Evolutionary conservation across 129 eudicot species (phyloP).

Genomic region (Tanacetum coccineum): DNA sequence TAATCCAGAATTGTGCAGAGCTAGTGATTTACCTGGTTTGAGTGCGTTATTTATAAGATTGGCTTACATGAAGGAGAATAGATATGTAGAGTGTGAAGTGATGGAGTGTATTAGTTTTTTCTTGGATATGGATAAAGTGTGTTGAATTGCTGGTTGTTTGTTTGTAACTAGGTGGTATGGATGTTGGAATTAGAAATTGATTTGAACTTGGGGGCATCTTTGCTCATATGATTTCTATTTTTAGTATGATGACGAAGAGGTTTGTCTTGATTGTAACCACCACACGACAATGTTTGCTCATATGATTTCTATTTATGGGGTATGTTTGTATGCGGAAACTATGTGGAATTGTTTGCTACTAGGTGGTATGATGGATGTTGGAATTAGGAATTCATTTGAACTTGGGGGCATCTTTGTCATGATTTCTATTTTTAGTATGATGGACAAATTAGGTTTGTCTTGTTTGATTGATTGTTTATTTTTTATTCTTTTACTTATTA

Average conservation of each 20-base stretch:
- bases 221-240: constrained; percentile 19
- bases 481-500: no score
- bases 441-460: constrained; percentile 1
- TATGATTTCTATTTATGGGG: constrained; percentile 13
- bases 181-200: constrained; percentile 11
- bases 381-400: neutral
- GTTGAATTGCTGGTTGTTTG: constrained; percentile 13
- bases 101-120: neutral
- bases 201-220: constrained; percentile 12
- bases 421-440: constrained; percentile 26
- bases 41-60: neutral
- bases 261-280: constrained; percentile 18
- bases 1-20: no score
- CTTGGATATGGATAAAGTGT: constrained; percentile 13
- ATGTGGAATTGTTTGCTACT: neutral
- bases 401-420: constrained; percentile 4
- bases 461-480: no score
- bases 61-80: constrained; percentile 7
- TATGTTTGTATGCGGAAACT: neutral
- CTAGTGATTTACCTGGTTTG: no score
- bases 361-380: neutral
- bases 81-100: no score
- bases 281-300: neutral
- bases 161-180: constrained; percentile 2
- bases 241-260: constrained; percentile 9